Evolutionary conservation across 352 stramenopile genomes (phyloP).

Genomic region (Phytopythium sindhum): DNA sequence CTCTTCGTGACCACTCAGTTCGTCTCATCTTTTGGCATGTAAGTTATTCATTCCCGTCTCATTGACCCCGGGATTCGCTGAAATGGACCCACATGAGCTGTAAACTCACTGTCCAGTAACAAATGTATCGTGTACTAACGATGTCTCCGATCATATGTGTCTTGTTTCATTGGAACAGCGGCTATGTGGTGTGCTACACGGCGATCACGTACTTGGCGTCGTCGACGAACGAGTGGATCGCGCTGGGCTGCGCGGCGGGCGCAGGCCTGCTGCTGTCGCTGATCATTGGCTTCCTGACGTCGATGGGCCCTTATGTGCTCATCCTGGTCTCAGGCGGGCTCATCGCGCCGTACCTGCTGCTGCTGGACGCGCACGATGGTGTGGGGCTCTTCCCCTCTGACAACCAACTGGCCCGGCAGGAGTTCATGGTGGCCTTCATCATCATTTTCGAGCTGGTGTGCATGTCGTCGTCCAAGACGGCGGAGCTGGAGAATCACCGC

Average conservation of each 20-base stretch:
- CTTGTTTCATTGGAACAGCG: conserved; percentile 30
- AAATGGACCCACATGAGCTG: not conserved
- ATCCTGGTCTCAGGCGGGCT: conserved; percentile 65
- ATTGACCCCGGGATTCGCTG: not conserved
- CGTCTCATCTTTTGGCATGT: conserved; percentile 82
- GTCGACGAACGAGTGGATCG: conserved; percentile 76
- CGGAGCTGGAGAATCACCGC: conserved; percentile 83
- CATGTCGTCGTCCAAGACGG: conserved; percentile 69
- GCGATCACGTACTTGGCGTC: conserved; percentile 53
- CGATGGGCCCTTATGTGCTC: conserved; percentile 64
- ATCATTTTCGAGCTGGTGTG: conserved; percentile 88
- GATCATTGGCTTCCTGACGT: conserved; percentile 74
- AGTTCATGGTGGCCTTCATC: conserved; percentile 86
- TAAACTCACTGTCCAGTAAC: not conserved
- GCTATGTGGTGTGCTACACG: conserved; percentile 67
- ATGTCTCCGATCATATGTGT: conserved; percentile 2
- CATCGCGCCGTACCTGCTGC: conserved; percentile 67
- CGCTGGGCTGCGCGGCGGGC: conserved; percentile 53
- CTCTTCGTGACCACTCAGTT: conserved; percentile 83
- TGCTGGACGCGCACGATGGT: conserved; percentile 73
- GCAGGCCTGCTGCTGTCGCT: conserved; percentile 59
- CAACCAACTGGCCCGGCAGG: conserved; percentile 79
- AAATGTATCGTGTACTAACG: not conserved
- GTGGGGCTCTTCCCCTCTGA: conserved; percentile 61
- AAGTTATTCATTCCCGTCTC: conserved; percentile 7